phyloP scores from a whole-genome alignment of 306 rosid genomes.

The Lablab purpureus region DNA sequence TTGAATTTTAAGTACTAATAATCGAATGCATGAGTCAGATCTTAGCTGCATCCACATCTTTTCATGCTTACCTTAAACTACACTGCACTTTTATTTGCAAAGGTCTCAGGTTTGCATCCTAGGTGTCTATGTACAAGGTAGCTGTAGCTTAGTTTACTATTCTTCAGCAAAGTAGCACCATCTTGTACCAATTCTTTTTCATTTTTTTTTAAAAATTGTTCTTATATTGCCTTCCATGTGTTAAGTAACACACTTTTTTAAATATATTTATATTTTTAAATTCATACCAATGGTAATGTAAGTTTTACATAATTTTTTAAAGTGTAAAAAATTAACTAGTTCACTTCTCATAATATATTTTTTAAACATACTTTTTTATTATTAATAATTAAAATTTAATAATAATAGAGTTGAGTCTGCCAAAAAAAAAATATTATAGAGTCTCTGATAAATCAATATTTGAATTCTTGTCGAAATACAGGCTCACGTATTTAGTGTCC shows the following conservation, averaged over 20 bases:
- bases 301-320: too few relatives aligned
- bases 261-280: background rate
- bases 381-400: too few relatives aligned
- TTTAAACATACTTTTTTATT: too few relatives aligned
- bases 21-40: constrained; percentile 26
- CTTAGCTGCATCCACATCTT: background rate
- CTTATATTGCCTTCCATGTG: background rate
- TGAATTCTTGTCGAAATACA: too few relatives aligned
- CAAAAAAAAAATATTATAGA: too few relatives aligned
- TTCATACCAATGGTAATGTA: too few relatives aligned
- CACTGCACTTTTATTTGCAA: background rate
- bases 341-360: too few relatives aligned
- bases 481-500: too few relatives aligned
- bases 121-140: background rate
- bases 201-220: background rate
- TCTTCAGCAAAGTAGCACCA: constrained; percentile 20
- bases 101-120: background rate
- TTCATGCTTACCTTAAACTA: constrained; percentile 16
- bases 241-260: background rate
- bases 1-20: background rate
- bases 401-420: too few relatives aligned
- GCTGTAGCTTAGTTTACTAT: constrained; percentile 10
- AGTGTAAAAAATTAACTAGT: too few relatives aligned
- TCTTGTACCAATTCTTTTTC: background rate
- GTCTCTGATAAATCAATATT: too few relatives aligned